These are phyloP conservation scores for Erythrophleum fordii DNA, from an alignment of 306 rosid species.

Conservation along the genomic window DNA sequence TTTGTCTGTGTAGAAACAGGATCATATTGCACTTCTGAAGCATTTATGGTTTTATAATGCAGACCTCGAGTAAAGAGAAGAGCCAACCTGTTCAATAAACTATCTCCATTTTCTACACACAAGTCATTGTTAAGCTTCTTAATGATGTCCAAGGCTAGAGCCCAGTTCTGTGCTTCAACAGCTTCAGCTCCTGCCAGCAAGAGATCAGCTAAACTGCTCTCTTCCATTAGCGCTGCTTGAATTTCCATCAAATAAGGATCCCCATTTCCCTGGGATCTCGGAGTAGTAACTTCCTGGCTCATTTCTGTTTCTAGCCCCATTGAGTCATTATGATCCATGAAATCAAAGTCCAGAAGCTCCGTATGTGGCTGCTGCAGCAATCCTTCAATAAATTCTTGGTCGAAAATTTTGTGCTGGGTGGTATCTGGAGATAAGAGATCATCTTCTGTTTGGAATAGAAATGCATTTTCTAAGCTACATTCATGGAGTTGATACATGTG, in stretches of 20 bases:
- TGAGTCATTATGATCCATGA: conserved; percentile 23
- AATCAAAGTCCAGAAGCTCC: conserved; percentile 30
- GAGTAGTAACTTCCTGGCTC: neutral
- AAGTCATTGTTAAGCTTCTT: conserved; percentile 47
- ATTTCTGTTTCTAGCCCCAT: conserved; percentile 15
- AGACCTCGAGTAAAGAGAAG: conserved; percentile 60
- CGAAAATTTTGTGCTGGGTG: conserved; percentile 36
- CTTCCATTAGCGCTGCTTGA: conserved; percentile 71
- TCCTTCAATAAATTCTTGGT: conserved; percentile 39
- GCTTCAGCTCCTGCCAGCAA: conserved; percentile 74
- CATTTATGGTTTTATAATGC: conserved; percentile 39
- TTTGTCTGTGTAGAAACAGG: conserved; percentile 36
- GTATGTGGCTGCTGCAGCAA: conserved; percentile 45
- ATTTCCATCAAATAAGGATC: conserved; percentile 44
- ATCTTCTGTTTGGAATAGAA: conserved; percentile 40
- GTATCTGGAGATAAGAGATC: conserved; percentile 28
- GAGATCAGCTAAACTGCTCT: conserved; percentile 63
- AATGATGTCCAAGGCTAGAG: conserved; percentile 48
- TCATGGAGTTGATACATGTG: conserved; percentile 39
- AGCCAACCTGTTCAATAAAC: conserved; percentile 59
- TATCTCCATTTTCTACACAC: conserved; percentile 37
- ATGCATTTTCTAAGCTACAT: conserved; percentile 40
- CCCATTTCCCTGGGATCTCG: conserved; percentile 8
- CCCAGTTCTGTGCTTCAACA: conserved; percentile 59
- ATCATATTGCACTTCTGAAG: conserved; percentile 32